phyloP scores from a whole-genome alignment of 2,329 filamentous ascomycete species.

The Scedosporium apiospermum region DNA sequence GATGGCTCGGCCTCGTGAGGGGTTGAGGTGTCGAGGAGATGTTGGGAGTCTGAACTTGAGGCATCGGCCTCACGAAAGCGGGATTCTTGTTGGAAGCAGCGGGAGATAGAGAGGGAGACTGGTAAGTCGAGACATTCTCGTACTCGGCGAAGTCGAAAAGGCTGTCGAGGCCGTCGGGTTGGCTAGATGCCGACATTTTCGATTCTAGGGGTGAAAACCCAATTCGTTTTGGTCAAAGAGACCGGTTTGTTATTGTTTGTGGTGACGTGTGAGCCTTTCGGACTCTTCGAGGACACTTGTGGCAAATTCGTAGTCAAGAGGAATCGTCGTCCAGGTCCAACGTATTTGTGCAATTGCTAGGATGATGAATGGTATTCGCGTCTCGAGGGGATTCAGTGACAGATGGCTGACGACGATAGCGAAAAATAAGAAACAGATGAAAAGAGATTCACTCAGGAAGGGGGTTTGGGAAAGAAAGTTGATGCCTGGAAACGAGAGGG shows the following conservation, averaged over 20 bases:
- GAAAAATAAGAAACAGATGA: background rate
- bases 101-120: constrained; percentile 52
- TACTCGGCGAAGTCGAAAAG: constrained; percentile 55
- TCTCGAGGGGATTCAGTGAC: background rate
- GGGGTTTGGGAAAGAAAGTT: background rate
- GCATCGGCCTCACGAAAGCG: constrained; percentile 39
- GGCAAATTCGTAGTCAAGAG: background rate
- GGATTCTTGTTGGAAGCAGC: constrained; percentile 41
- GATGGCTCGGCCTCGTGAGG: constrained; percentile 77
- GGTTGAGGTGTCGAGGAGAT: constrained; percentile 45
- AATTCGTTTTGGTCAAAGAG: background rate
- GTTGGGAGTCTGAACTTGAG: constrained; percentile 45
- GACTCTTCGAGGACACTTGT: background rate
- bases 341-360: background rate
- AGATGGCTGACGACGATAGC: background rate
- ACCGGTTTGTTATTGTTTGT: background rate
- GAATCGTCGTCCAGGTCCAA: background rate
- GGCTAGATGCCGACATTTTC: constrained; percentile 29
- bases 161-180: constrained; percentile 44
- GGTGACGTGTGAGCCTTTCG: constrained; percentile 2
- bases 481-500: constrained; percentile 1
- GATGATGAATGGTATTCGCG: background rate
- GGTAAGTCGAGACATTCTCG: constrained; percentile 46
- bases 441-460: background rate
- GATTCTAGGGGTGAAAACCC: background rate